Percentiles rank a stretch among this genome's conserved stretches.
These are phyloP conservation scores for Aspergillus hancockii DNA, from an alignment of 495 filamentous ascomycete genomes.

Conservation along the genomic window DNA sequence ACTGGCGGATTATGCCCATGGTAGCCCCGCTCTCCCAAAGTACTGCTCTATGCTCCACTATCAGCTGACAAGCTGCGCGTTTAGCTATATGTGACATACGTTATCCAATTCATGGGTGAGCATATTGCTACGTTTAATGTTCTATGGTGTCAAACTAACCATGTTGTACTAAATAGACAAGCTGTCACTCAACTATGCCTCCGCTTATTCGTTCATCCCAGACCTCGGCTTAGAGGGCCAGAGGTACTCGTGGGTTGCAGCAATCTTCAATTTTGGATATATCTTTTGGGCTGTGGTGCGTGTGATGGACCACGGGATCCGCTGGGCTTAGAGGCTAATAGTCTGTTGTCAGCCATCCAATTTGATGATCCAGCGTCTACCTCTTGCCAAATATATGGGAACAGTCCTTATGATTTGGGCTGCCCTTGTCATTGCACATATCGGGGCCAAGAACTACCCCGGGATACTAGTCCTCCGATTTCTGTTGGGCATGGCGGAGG, in stretches of 20 bases:
- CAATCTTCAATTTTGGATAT: constrained; percentile 54
- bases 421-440: constrained; percentile 51
- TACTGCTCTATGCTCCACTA: neutral
- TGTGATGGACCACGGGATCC: neutral
- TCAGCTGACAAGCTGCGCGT: neutral
- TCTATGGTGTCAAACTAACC: neutral
- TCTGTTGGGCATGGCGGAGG: constrained; percentile 66
- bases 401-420: constrained; percentile 64
- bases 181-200: constrained; percentile 43
- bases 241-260: constrained; percentile 54
- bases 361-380: constrained; percentile 54
- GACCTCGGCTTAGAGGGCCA: constrained; percentile 53
- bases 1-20: constrained; percentile 38
- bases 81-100: constrained; percentile 40
- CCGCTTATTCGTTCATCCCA: constrained; percentile 36
- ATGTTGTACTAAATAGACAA: constrained; percentile 25
- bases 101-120: constrained; percentile 39
- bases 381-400: constrained; percentile 59
- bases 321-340: neutral
- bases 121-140: neutral
- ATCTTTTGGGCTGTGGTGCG: constrained; percentile 46
- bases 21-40: constrained; percentile 10
- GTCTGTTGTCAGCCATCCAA: constrained; percentile 38
- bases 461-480: constrained; percentile 60
- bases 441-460: constrained; percentile 57